Evolutionary conservation across 2,329 filamentous ascomycete genomes (phyloP).

Genomic region (Hymenoscyphus fraxineus): DNA sequence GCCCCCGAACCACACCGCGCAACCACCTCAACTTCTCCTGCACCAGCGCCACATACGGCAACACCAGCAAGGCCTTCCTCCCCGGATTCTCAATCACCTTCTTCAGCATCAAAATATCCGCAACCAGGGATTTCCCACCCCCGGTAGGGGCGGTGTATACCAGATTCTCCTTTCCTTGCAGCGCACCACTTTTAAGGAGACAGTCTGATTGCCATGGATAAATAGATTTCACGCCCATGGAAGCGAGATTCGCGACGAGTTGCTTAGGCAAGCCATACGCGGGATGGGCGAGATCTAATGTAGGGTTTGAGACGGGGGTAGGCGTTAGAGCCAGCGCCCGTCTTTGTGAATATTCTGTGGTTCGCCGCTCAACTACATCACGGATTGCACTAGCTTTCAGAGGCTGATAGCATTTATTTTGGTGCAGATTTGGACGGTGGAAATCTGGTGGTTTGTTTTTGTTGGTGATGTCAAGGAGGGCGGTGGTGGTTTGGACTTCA

Average conservation of each 20-base stretch:
- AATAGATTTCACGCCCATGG: conserved; percentile 66
- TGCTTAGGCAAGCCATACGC: conserved; percentile 58
- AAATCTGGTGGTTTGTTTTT: conserved; percentile 15
- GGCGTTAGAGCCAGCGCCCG: conserved; percentile 51
- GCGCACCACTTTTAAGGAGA: conserved; percentile 61
- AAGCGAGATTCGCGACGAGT: conserved; percentile 61
- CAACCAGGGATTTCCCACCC: conserved; percentile 73
- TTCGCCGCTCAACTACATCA: conserved; percentile 31
- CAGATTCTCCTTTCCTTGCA: conserved; percentile 63
- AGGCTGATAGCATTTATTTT: conserved; percentile 15
- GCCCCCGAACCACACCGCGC: conserved; percentile 59
- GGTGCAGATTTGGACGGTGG: conserved; percentile 16
- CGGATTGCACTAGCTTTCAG: conserved; percentile 46
- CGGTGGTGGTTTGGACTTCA: neutral
- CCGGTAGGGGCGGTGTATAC: conserved; percentile 79
- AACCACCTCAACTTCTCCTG: conserved; percentile 78
- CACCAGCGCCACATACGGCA: conserved; percentile 75
- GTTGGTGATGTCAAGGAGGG: conserved; percentile 17
- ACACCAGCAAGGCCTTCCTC: conserved; percentile 66
- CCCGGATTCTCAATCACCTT: conserved; percentile 59
- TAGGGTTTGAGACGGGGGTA: conserved; percentile 47
- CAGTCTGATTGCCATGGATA: conserved; percentile 80
- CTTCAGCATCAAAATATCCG: conserved; percentile 69
- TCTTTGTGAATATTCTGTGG: conserved; percentile 56
- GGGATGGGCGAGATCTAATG: conserved; percentile 59